Percentiles rank a stretch among this genome's conserved stretches.
These are phyloP conservation scores for Clonostachys rosea DNA, from an alignment of 2,329 filamentous ascomycete species.

Conservation along the genomic window DNA sequence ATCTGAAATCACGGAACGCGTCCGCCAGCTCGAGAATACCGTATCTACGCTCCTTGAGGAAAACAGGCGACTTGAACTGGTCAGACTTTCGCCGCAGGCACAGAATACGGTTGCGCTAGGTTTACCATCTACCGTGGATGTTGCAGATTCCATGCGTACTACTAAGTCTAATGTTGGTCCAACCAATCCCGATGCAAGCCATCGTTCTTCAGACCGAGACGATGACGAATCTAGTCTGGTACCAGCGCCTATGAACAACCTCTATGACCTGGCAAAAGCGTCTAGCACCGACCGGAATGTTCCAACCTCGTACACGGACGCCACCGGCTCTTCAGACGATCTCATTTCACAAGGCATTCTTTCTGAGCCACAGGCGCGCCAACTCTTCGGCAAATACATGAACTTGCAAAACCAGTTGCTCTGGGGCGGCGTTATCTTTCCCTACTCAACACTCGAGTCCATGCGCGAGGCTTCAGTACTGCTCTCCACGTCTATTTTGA, in stretches of 20 bases:
- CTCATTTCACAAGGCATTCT: constrained; percentile 10
- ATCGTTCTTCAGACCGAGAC: constrained; percentile 3
- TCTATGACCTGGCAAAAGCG: constrained; percentile 8
- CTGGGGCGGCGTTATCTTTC: constrained; percentile 9
- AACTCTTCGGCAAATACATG: constrained; percentile 11
- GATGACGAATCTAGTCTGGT: constrained; percentile 8
- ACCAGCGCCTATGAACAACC: constrained; percentile 8
- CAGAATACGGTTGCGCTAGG: not conserved
- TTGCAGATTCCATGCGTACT: not conserved
- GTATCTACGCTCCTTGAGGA: constrained; percentile 7
- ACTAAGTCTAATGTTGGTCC: not conserved
- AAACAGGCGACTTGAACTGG: constrained; percentile 4
- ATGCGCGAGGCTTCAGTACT: constrained; percentile 10
- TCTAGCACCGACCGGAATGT: constrained; percentile 6
- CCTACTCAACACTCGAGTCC: constrained; percentile 6
- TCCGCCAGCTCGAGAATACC: constrained; percentile 6
- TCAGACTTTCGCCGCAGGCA: not conserved
- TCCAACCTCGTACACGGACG: constrained; percentile 5
- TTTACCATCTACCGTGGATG: not conserved
- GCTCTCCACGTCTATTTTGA: constrained; percentile 9
- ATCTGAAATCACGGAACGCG: constrained; percentile 3
- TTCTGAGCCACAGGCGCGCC: constrained; percentile 8
- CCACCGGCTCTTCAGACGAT: constrained; percentile 7
- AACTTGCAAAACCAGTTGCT: constrained; percentile 10
- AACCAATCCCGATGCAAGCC: too few relatives aligned